Evolutionary conservation across 2,329 filamentous ascomycete genomes (phyloP), one percentile per base, ranked within the genome.

Genomic region (Arthrobotrys iridis): DNA sequence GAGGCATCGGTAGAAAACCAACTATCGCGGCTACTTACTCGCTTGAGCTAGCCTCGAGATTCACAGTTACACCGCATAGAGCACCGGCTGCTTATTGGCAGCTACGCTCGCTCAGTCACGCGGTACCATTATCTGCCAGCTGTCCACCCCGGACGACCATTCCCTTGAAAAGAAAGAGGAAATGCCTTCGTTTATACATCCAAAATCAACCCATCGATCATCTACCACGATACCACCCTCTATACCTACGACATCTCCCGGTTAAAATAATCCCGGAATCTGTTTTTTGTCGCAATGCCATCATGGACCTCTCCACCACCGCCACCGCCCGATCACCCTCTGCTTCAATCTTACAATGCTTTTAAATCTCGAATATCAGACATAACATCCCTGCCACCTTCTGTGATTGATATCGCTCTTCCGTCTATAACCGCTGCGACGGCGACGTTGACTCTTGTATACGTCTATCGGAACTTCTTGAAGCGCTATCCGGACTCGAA

Each of bases 401-500:
- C 72, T 13, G 45, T 59, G 67, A 64, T 63, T 18, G 55, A 77
- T 67, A 59, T 65, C 59, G 26, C 71, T 18, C 65, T 76, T 6
- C 72, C 72, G 2, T 76, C 72, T 22, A 33, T 76, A 6, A 65
- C 71, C 13, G 84, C 88, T 45, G 88, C 88, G 24, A 84, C 84
- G 11, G 85, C 87, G 1, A 86, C 87, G 1, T 81, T 90, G 30
- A 82, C 84, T 18, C 83, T 85, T 24, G 80, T 88, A 52, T 85
- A 85, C 66, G 80, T 93, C 50, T 93, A 93, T 83, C 88, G 87
- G 79, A 90, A 86, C 68, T 95, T 93, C 81, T 84, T 99, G 55
- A 90, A 93, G 35, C 91, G 95, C 60, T 92, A 98, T 68, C 93
- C 93, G 2, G 90, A 88, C 66, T 88, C 92, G 35, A 85, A 87